Evolutionary conservation across 805 yeast species (phyloP).

Genomic region (Yarrowia hollandica): DNA sequence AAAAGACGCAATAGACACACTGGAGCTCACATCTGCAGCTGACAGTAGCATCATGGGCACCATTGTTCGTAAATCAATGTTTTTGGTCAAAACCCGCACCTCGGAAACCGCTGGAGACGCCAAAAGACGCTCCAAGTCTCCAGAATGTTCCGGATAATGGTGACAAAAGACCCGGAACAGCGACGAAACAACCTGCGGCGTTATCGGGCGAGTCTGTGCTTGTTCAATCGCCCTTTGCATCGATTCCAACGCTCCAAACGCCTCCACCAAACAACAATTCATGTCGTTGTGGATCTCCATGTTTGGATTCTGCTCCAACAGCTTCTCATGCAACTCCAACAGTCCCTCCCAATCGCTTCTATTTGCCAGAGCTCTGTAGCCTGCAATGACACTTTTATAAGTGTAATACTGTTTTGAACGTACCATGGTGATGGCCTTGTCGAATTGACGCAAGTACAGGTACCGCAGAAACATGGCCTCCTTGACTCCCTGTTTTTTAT

Average conservation of each 20-base stretch:
- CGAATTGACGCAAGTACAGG: neutral
- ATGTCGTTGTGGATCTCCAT: neutral
- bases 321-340: neutral
- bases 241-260: neutral
- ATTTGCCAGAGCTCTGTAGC: neutral
- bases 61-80: neutral
- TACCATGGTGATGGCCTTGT: neutral
- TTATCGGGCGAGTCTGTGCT: neutral
- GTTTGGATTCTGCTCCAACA: neutral
- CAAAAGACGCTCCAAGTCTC: constrained; percentile 4
- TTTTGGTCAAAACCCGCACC: neutral
- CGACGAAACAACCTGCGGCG: neutral
- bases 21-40: neutral
- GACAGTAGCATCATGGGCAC: constrained; percentile 13
- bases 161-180: constrained; percentile 5
- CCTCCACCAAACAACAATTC: neutral
- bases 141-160: constrained; percentile 3
- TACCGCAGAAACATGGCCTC: constrained; percentile 3
- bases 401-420: neutral
- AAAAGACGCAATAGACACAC: neutral
- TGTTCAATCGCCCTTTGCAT: neutral
- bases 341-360: neutral
- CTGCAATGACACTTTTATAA: neutral
- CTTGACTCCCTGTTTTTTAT: neutral
- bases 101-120: constrained; percentile 1